These are phyloP conservation scores for Fusarium brachygibbosum DNA, from an alignment of 2,329 filamentous ascomycete species.

Conservation along the genomic window DNA sequence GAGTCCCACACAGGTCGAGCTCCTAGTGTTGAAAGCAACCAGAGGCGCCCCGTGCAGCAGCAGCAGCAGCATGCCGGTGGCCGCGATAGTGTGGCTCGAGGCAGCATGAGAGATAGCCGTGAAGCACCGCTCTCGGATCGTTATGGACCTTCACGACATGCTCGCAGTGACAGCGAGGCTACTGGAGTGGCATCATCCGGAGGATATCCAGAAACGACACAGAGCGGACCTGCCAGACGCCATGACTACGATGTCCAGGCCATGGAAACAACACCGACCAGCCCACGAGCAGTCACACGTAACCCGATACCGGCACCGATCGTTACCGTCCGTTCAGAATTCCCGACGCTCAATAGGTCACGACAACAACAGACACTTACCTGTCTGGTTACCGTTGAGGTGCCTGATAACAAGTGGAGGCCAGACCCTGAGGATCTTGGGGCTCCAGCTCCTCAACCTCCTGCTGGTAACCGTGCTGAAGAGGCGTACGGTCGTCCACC, in stretches of 20 bases:
- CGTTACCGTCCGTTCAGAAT: conserved; percentile 96
- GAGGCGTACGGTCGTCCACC: conserved; percentile 68
- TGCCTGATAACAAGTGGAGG: conserved; percentile 91
- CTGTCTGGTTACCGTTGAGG: conserved; percentile 93
- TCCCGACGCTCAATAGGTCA: conserved; percentile 91
- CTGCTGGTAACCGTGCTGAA: conserved; percentile 62
- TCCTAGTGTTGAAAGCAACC: conserved; percentile 62
- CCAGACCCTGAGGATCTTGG: conserved; percentile 86
- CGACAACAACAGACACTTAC: conserved; percentile 95
- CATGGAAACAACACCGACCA: conserved; percentile 88
- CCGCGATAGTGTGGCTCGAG: conserved; percentile 57
- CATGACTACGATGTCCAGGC: conserved; percentile 97
- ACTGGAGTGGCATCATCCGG: conserved; percentile 81
- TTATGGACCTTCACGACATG: conserved; percentile 68
- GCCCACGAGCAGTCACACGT: conserved; percentile 77
- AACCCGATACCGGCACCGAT: conserved; percentile 92
- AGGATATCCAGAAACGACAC: conserved; percentile 83
- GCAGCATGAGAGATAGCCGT: conserved; percentile 63
- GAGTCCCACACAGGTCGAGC: conserved; percentile 71
- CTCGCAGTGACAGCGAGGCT: conserved; percentile 82
- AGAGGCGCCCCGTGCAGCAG: conserved; percentile 51
- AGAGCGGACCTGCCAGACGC: conserved; percentile 77
- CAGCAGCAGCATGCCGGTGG: conserved; percentile 42
- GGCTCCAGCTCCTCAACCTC: conserved; percentile 60
- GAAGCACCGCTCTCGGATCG: conserved; percentile 62